Percentiles rank a stretch among this genome's conserved stretches.
phyloP scores from a whole-genome alignment of 106 monocot species.

The Allium fistulosum region DNA sequence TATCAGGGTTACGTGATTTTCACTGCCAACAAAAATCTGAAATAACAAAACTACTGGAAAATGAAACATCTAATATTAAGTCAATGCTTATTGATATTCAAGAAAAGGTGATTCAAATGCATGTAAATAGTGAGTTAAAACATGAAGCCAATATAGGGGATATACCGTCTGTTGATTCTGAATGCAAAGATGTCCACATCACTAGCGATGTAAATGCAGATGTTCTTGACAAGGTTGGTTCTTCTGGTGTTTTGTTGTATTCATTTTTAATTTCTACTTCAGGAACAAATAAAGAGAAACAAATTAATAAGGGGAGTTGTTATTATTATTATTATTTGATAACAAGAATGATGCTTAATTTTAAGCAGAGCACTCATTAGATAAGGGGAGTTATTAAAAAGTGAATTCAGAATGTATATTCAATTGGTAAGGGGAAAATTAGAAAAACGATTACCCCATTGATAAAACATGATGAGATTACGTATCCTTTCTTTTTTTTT shows the following conservation, averaged over 20 bases:
- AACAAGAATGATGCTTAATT: too few relatives aligned
- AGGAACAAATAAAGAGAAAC: too few relatives aligned
- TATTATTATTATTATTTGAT: too few relatives aligned
- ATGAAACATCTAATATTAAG: constrained; percentile 39
- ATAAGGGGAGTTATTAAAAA: too few relatives aligned
- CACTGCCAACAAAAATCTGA: constrained; percentile 40
- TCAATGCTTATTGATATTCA: constrained; percentile 33
- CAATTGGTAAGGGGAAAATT: too few relatives aligned
- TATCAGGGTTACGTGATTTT: constrained; percentile 44
- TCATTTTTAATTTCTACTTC: not conserved
- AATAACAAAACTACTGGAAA: constrained; percentile 59
- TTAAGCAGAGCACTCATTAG: too few relatives aligned
- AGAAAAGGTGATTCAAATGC: constrained; percentile 27
- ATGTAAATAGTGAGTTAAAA: constrained; percentile 24
- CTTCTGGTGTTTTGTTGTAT: not conserved
- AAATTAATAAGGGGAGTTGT: too few relatives aligned
- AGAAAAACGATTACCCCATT: too few relatives aligned
- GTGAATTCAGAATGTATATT: too few relatives aligned
- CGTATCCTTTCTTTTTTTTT: too few relatives aligned
- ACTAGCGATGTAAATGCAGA: constrained; percentile 21
- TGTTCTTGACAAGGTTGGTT: constrained; percentile 33
- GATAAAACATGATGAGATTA: too few relatives aligned
- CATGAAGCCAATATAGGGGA: constrained; percentile 14
- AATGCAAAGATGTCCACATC: constrained; percentile 60
- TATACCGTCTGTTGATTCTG: constrained; percentile 21